Evolutionary conservation across 2,329 filamentous ascomycete genomes (phyloP).

Genomic region (Sclerotinia trifoliorum): DNA sequence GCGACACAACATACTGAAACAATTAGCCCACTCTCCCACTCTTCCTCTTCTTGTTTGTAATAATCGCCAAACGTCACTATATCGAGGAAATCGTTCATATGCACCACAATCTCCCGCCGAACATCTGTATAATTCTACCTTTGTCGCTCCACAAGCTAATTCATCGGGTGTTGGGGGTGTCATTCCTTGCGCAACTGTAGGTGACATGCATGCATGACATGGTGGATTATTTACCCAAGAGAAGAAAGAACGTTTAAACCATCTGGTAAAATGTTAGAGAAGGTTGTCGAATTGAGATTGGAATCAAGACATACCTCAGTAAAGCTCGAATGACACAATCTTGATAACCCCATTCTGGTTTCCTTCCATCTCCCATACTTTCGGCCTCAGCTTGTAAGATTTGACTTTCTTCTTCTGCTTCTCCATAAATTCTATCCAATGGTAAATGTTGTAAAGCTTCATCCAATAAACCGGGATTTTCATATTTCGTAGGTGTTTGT

Average conservation of each 20-base stretch:
- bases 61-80: slow-evolving; percentile 91
- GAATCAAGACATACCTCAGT: slow-evolving; percentile 61
- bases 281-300: slow-evolving; percentile 22
- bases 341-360: slow-evolving; percentile 93
- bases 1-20: slow-evolving; percentile 96
- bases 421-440: slow-evolving; percentile 84
- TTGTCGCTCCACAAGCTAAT: slow-evolving; percentile 78
- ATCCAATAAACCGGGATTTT: slow-evolving; percentile 91
- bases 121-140: slow-evolving; percentile 89
- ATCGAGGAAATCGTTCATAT: slow-evolving; percentile 88
- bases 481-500: slow-evolving; percentile 86
- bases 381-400: slow-evolving; percentile 83
- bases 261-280: slow-evolving; percentile 52
- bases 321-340: slow-evolving; percentile 92
- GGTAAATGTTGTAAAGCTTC: slow-evolving; percentile 86
- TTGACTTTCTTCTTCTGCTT: slow-evolving; percentile 91
- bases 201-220: slow-evolving; percentile 77
- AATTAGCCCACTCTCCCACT: slow-evolving; percentile 95
- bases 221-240: slow-evolving; percentile 94
- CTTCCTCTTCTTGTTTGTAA: slow-evolving; percentile 83
- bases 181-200: slow-evolving; percentile 80
- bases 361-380: slow-evolving; percentile 76
- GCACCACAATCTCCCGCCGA: slow-evolving; percentile 71
- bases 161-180: slow-evolving; percentile 85
- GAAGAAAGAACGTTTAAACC: slow-evolving; percentile 96